phyloP scores from a whole-genome alignment of 202 grass and related monocot genomes.

The Zoysia matrella region DNA sequence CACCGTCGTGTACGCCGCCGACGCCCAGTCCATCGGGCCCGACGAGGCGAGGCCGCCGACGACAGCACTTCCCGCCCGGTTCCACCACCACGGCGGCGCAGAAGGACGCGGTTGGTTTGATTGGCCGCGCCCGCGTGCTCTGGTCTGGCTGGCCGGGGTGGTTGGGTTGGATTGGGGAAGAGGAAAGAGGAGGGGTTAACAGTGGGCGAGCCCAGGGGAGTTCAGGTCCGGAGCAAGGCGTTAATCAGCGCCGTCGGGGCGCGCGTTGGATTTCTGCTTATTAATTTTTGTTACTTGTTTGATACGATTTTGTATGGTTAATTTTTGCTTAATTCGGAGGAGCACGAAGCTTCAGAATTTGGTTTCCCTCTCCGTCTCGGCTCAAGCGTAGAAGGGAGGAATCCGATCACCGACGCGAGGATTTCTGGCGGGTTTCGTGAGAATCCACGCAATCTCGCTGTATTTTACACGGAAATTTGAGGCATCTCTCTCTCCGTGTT shows the following conservation, averaged over 20 bases:
- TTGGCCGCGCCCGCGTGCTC: not conserved
- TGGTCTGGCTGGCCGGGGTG: constrained; percentile 7
- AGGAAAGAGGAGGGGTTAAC: constrained; percentile 41
- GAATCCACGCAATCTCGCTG: constrained; percentile 1
- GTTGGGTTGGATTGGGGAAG: constrained; percentile 8
- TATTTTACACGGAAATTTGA: not conserved
- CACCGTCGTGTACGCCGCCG: constrained; percentile 51
- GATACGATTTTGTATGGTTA: not conserved
- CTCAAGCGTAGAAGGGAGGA: not conserved
- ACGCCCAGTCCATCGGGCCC: constrained; percentile 89
- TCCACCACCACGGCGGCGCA: constrained; percentile 45
- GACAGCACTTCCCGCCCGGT: constrained; percentile 82
- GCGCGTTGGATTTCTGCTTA: not conserved
- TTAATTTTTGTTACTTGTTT: constrained; percentile 12
- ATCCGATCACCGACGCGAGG: not conserved
- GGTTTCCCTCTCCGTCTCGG: not conserved
- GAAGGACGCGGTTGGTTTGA: constrained; percentile 69
- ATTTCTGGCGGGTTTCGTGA: not conserved
- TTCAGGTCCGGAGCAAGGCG: no score
- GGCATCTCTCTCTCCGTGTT: no score
- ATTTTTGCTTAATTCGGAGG: not conserved
- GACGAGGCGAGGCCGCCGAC: constrained; percentile 90
- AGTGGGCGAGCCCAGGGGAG: constrained; percentile 15
- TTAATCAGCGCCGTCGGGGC: no score
- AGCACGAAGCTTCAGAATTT: not conserved